phyloP scores from a whole-genome alignment of 2,329 filamentous ascomycete genomes.

The Basipetospora sp. region DNA sequence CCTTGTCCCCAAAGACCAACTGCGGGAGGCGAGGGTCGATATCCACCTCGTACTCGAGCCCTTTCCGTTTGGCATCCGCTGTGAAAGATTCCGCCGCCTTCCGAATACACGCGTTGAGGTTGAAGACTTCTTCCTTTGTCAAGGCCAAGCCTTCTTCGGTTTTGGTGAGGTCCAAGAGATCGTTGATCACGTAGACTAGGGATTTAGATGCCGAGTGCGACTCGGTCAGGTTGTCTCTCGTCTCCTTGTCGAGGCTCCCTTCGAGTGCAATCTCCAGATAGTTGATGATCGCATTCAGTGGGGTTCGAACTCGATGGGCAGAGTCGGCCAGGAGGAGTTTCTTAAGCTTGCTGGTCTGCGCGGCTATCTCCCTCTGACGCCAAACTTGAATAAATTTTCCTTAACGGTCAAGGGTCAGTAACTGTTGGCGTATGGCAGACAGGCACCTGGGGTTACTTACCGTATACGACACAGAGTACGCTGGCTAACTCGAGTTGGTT shows the following conservation, averaged over 20 bases:
- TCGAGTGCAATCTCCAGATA: constrained; percentile 85
- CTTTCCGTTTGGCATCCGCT: constrained; percentile 61
- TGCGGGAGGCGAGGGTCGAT: constrained; percentile 55
- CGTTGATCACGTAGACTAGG: constrained; percentile 86
- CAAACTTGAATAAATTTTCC: constrained; percentile 79
- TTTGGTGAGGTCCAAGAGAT: constrained; percentile 76
- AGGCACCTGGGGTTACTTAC: constrained; percentile 27
- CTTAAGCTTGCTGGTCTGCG: constrained; percentile 71
- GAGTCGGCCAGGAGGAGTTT: constrained; percentile 70
- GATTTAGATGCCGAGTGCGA: constrained; percentile 88
- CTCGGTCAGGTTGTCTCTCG: constrained; percentile 65
- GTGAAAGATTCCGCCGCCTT: constrained; percentile 65
- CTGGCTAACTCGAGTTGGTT: constrained; percentile 81
- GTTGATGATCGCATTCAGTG: constrained; percentile 86
- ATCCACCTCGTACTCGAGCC: constrained; percentile 53
- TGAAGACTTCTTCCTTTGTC: constrained; percentile 67
- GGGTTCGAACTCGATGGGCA: constrained; percentile 80
- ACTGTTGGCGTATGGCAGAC: neutral
- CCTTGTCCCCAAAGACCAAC: constrained; percentile 62
- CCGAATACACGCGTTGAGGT: constrained; percentile 54
- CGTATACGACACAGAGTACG: constrained; percentile 75
- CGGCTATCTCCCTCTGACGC: constrained; percentile 73
- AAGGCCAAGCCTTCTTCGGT: constrained; percentile 68
- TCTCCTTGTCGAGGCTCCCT: constrained; percentile 64
- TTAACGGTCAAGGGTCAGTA: constrained; percentile 10